Evolutionary conservation across 108 stramenopile genomes (phyloP).

Genomic region (Skeletonema potamos): DNA sequence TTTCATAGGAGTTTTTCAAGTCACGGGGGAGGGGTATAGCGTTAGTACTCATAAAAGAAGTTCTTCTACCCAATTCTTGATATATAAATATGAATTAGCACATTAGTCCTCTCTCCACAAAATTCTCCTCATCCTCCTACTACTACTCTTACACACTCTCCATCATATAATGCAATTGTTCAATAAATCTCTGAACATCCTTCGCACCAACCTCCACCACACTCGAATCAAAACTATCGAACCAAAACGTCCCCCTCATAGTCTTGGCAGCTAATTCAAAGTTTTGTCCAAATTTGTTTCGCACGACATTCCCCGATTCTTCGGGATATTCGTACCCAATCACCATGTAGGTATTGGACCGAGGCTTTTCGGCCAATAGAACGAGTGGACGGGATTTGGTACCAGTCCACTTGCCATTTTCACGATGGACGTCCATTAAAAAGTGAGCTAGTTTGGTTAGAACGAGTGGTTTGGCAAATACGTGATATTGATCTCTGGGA

Average conservation of each 20-base stretch:
- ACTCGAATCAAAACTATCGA: slow-evolving; percentile 91
- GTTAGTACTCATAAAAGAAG: no score
- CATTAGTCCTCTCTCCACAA: background rate
- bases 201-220: slow-evolving; percentile 83
- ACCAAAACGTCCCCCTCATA: slow-evolving; percentile 73
- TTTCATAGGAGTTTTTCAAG: no score
- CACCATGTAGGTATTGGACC: slow-evolving; percentile 78
- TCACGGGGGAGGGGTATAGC: no score
- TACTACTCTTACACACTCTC: slow-evolving; percentile 35
- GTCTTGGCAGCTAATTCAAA: slow-evolving; percentile 88
- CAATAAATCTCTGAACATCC: slow-evolving; percentile 91
- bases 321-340: slow-evolving; percentile 90
- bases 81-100: background rate
- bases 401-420: slow-evolving; percentile 90
- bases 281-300: slow-evolving; percentile 82
- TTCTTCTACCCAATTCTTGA: no score
- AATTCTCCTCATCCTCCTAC: background rate
- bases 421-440: slow-evolving; percentile 88
- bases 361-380: slow-evolving; percentile 82
- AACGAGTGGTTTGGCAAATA: slow-evolving; percentile 83
- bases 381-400: slow-evolving; percentile 83
- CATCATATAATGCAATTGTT: slow-evolving; percentile 88
- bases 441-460: slow-evolving; percentile 79
- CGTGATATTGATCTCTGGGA: slow-evolving; percentile 33
- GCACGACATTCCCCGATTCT: slow-evolving; percentile 62